Conservation (phyloP, 2,329 filamentous ascomycete genomes). For the Colletotrichum ledebouriae region DNA sequence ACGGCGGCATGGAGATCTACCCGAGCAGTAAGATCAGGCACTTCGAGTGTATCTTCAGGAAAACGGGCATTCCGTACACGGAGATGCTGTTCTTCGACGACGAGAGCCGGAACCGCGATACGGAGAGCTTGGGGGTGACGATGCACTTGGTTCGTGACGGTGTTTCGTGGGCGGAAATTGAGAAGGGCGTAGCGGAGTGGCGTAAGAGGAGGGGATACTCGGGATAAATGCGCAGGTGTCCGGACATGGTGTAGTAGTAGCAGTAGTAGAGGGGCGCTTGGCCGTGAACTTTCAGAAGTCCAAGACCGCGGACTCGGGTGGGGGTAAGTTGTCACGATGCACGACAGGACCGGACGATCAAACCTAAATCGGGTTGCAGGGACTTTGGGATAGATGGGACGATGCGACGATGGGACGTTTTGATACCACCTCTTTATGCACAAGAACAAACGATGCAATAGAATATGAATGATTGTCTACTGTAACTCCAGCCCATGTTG, state of each 20-base stretch:
- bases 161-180: slow-evolving; percentile 81
- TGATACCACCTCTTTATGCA: slow-evolving; percentile 21
- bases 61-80: slow-evolving; percentile 78
- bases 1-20: slow-evolving; percentile 74
- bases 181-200: slow-evolving; percentile 85
- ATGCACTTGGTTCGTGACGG: slow-evolving; percentile 88
- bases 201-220: slow-evolving; percentile 74
- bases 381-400: slow-evolving; percentile 15
- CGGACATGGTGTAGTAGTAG: too few relatives aligned
- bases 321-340: not conserved
- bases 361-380: not conserved
- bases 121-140: slow-evolving; percentile 81
- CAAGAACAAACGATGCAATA: not conserved
- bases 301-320: not conserved
- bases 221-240: not conserved
- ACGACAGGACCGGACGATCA: slow-evolving; percentile 16
- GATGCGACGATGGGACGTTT: slow-evolving; percentile 19
- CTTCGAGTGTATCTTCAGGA: slow-evolving; percentile 79
- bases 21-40: slow-evolving; percentile 88
- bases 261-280: not conserved
- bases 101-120: slow-evolving; percentile 87
- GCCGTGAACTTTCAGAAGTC: not conserved
- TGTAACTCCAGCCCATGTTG: slow-evolving; percentile 37
- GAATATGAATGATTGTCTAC: not conserved
- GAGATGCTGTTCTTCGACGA: slow-evolving; percentile 99